Conservation (phyloP, 495 filamentous ascomycete genomes). For the Podospora tetraspora region DNA sequence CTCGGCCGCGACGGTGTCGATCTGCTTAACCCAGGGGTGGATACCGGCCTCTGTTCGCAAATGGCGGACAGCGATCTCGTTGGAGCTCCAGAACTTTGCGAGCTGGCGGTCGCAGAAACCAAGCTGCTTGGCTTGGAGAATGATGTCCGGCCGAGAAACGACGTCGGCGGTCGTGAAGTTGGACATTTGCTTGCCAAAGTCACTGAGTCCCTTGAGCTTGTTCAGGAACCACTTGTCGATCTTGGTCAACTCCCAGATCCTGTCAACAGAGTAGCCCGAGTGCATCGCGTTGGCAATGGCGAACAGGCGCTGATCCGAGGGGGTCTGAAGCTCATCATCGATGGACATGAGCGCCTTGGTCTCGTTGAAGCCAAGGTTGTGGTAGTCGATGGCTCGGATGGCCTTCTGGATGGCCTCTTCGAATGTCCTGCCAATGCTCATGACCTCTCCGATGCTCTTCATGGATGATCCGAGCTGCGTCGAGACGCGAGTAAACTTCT, state of each 20-base stretch:
- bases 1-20: constrained; percentile 96
- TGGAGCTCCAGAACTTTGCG: constrained; percentile 88
- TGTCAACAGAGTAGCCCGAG: constrained; percentile 84
- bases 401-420: constrained; percentile 99
- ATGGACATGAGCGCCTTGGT: constrained; percentile 91
- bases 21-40: constrained; percentile 88
- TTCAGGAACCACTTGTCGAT: constrained; percentile 98
- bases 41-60: constrained; percentile 80
- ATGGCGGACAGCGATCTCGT: constrained; percentile 79
- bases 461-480: constrained; percentile 94
- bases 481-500: constrained; percentile 96
- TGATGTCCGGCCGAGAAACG: constrained; percentile 47
- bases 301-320: constrained; percentile 94
- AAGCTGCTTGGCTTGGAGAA: constrained; percentile 82
- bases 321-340: constrained; percentile 90
- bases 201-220: constrained; percentile 81
- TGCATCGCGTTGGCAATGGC: constrained; percentile 98
- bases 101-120: constrained; percentile 93
- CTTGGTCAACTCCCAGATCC: constrained; percentile 95
- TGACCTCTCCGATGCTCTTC: constrained; percentile 99
- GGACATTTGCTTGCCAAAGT: constrained; percentile 76
- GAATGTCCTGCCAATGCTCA: constrained; percentile 95
- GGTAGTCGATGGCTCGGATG: constrained; percentile 88
- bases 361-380: constrained; percentile 93
- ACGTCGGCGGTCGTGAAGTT: constrained; percentile 65